These are phyloP conservation scores for Amanita inopinata DNA, from an alignment of 768 basidiomycete genomes.

Conservation along the genomic window DNA sequence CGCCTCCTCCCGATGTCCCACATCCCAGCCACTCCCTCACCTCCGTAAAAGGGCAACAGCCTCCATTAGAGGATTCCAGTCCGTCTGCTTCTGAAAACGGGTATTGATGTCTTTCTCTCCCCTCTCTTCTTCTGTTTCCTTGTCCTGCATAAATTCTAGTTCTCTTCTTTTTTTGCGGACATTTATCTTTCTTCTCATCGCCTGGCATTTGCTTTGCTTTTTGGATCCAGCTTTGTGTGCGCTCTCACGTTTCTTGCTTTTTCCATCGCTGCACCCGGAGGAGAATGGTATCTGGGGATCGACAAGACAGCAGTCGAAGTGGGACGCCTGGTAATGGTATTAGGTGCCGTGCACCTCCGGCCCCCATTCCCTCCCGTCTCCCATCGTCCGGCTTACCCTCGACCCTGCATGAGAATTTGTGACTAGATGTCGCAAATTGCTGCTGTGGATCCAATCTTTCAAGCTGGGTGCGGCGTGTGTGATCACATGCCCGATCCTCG, in stretches of 20 bases:
- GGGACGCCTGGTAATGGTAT: slow-evolving; percentile 3
- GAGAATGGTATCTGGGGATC: not conserved
- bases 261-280: not conserved
- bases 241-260: slow-evolving; percentile 8
- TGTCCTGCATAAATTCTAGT: slow-evolving; percentile 15
- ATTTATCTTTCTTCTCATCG: slow-evolving; percentile 17
- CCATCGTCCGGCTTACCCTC: not conserved
- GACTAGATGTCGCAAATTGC: slow-evolving; percentile 21
- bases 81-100: slow-evolving; percentile 41
- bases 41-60: slow-evolving; percentile 50
- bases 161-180: slow-evolving; percentile 17
- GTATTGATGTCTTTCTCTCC: slow-evolving; percentile 26
- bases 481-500: slow-evolving; percentile 26
- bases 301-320: not conserved
- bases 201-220: slow-evolving; percentile 17
- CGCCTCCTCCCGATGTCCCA: slow-evolving; percentile 52
- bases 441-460: slow-evolving; percentile 13
- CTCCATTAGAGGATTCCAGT: slow-evolving; percentile 55
- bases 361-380: slow-evolving; percentile 3
- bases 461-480: slow-evolving; percentile 18
- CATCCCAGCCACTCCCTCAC: slow-evolving; percentile 39
- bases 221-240: slow-evolving; percentile 10
- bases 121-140: slow-evolving; percentile 17
- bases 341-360: slow-evolving; percentile 11
- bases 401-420: slow-evolving; percentile 13